Conservation (phyloP, 352 stramenopile genomes). For the Pythium vanterpoolii region DNA sequence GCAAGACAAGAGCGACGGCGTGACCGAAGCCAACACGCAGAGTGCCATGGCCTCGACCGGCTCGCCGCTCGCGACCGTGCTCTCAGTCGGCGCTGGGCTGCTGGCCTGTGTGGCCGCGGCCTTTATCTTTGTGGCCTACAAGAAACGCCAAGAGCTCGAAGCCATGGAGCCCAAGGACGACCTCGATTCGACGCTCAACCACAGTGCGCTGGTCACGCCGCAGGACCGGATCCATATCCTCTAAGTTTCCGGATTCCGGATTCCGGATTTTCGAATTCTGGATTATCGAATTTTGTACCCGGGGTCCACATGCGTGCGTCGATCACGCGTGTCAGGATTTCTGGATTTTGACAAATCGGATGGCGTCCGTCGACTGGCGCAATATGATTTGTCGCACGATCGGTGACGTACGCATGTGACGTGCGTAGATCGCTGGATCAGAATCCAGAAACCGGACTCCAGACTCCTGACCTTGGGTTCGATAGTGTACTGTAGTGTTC, state of each 20-base stretch:
- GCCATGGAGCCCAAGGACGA: constrained; percentile 16
- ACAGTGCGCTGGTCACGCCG: constrained; percentile 14
- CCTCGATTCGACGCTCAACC: not conserved
- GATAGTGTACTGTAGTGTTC: no score
- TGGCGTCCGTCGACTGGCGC: no score
- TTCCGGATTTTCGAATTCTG: not conserved
- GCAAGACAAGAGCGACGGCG: constrained; percentile 1
- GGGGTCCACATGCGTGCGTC: no score
- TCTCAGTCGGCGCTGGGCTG: constrained; percentile 13
- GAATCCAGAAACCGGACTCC: no score
- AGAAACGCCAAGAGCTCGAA: constrained; percentile 18
- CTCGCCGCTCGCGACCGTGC: constrained; percentile 7
- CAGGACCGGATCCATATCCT: constrained; percentile 11
- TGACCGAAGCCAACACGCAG: constrained; percentile 12
- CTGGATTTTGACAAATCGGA: no score
- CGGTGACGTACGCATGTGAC: no score
- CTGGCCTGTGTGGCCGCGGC: constrained; percentile 9
- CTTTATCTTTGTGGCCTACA: constrained; percentile 18
- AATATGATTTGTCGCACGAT: no score
- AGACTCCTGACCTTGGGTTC: no score
- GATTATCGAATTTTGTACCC: not conserved
- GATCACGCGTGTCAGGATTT: no score
- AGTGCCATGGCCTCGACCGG: not conserved
- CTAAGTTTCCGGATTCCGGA: not conserved
- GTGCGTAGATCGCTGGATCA: no score